Conservation (phyloP, 805 yeast species). For the Pichia deserticola region DNA sequence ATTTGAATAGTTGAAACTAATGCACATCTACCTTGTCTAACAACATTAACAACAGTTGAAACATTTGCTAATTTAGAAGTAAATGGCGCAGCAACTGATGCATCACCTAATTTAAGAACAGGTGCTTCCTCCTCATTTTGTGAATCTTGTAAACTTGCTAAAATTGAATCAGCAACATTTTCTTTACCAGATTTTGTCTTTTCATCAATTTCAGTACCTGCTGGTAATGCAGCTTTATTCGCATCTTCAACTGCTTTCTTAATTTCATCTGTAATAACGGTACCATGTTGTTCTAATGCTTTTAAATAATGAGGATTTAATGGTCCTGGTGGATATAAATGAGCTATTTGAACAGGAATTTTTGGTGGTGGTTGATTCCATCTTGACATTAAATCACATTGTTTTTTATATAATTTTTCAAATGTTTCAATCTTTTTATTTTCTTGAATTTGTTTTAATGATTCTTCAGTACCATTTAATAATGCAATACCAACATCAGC, state of each 20-base stretch:
- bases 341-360: slow-evolving; percentile 83
- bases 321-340: slow-evolving; percentile 93
- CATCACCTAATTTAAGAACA: slow-evolving; percentile 90
- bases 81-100: slow-evolving; percentile 98
- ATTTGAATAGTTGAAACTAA: slow-evolving; percentile 95
- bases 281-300: slow-evolving; percentile 81
- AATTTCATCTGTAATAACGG: slow-evolving; percentile 69
- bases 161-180: slow-evolving; percentile 53
- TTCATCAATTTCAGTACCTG: slow-evolving; percentile 29
- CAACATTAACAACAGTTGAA: slow-evolving; percentile 82
- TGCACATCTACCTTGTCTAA: slow-evolving; percentile 98
- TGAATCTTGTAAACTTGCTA: slow-evolving; percentile 44
- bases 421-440: slow-evolving; percentile 59
- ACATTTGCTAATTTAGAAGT: slow-evolving; percentile 92
- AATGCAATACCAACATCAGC: slow-evolving; percentile 98
- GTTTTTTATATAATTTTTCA: slow-evolving; percentile 72
- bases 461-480: slow-evolving; percentile 92
- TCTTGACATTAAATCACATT: slow-evolving; percentile 63
- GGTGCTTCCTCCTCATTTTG: slow-evolving; percentile 81
- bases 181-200: neutral
- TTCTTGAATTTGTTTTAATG: slow-evolving; percentile 83
- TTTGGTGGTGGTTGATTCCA: slow-evolving; percentile 85
- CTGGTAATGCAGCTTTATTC: slow-evolving; percentile 21
- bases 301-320: slow-evolving; percentile 78
- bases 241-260: slow-evolving; percentile 51